Base-by-base conservation (phyloP, 768 basidiomycete species). In the Russula sp. region DNA sequence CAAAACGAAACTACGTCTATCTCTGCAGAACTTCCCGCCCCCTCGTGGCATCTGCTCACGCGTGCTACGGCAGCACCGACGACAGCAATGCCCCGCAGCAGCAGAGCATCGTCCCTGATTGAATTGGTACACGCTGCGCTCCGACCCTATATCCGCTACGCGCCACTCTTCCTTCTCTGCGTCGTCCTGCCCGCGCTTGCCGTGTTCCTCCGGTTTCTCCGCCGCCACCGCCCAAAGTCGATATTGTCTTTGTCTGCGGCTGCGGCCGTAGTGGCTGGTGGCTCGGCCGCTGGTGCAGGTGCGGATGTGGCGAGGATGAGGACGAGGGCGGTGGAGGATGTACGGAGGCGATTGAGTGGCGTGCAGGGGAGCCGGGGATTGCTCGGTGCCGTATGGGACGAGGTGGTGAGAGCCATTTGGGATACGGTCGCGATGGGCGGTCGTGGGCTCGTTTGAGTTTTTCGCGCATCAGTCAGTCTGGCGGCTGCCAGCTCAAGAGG, bases 381-480 rank as follows among this genome's bases (percentile, higher is more conserved):
- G 22, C 18, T 61, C 45, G 14, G 58, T 18, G 35, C 45, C 0
- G 32, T 67, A 22, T 67, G 66, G 64, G 53, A 61, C 25, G 66
- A 67, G 42, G 25, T 58, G 25, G 60, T 62, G 29, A 49, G 64
- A 20, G 66, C 66, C 1, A 13, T 67, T 1, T 50, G 58, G 53
- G 64, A 65, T 53, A 67, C 66, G 2, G 58, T 65, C 4, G 34
- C 49, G 25, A 67, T 67, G 66, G 66, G 66, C 8, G 66, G 66
- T 7, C 49, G 66, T n/a, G 66, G 66, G 16, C 60, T 67, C 25
- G 64, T 67, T 6, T 67, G 41, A 53, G 25, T 34, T 22, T 25
- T n/a, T 22, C 16, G 36, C 22, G 25, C 22, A 2, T 49, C 29
- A 16, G 25, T 29, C 32, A 13, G 20, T 11, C 39, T 18, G 3